Base-by-base conservation (phyloP, 495 filamentous ascomycete genomes). In the Penicillium canariense region DNA sequence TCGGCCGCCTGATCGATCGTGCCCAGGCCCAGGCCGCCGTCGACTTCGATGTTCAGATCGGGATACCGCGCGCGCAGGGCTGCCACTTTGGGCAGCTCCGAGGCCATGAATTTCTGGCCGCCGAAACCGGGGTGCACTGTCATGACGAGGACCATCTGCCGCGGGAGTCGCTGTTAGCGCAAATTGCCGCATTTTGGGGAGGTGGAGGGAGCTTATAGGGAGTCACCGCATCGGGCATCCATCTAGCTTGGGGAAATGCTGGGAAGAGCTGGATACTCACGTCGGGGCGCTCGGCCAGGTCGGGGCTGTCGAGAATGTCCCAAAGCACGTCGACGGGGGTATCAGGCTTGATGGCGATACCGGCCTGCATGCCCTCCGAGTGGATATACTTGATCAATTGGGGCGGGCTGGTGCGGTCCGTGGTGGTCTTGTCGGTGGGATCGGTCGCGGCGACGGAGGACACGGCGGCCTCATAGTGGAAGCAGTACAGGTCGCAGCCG, bases 401-500 rank as follows among this genome's bases (percentile, higher is more conserved):
- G 60, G 83, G 83, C 9, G 94, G 93, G 59, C 72, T 87, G 9
- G 94, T 97, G 48, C 79, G 82, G 34, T 68, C 69, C 34, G 85
- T 84, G 6, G 77, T 78, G 5, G 83, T 82, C 46, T 73, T 81
- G 35, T 77, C 84, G 51, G 87, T 82, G 42, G 91, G 91, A 34
- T 81, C 80, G 69, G 89, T 87, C 58, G 94, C 91, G 10, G 90
- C 90, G 45, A 88, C 88, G 34, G 88, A 92, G 47, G 78, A 74
- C 61, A 90, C 80, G 44, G 94, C 95, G n/a, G 94, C 94, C 76
- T 98, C 94, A 73, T 97, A 96, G 77, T 98, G 94, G 79, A 98
- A 98, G 80, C 93, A 97, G 79, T 98, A 98, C 8, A 97, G 82
- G 68, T 98, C 93, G 75, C 92, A 97, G 18, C 94, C 94, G 34